Evolutionary conservation across 73 alveolate genomes (phyloP).

Genomic region (Blepharisma stoltei): DNA sequence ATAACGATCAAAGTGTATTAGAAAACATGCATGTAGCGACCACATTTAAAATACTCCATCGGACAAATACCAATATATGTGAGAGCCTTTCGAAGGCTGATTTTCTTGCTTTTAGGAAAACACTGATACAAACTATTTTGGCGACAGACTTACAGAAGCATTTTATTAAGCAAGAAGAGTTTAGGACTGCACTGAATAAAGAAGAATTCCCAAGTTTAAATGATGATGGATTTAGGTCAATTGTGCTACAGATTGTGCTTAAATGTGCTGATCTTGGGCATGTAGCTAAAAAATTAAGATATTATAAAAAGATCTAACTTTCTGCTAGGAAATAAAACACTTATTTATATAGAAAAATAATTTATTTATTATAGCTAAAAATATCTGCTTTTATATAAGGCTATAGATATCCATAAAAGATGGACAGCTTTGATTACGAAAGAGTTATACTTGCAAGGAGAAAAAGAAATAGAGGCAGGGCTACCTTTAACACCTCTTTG

Average conservation of each 20-base stretch:
- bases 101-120: not conserved
- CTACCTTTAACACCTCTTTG: slow-evolving; percentile 36
- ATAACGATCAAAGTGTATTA: slow-evolving; percentile 66
- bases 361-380: too few species aligned
- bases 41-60: slow-evolving; percentile 48
- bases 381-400: too few species aligned
- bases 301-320: too few species aligned
- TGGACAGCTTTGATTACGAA: slow-evolving; percentile 37
- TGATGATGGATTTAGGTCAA: slow-evolving; percentile 5
- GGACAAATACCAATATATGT: not conserved
- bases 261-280: slow-evolving; percentile 33
- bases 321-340: too few species aligned
- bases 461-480: slow-evolving; percentile 28
- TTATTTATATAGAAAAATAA: too few species aligned
- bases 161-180: not conserved
- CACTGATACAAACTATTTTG: not conserved
- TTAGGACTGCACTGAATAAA: not conserved
- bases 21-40: slow-evolving; percentile 68
- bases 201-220: not conserved
- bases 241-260: not conserved
- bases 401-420: slow-evolving; percentile 35
- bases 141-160: not conserved
- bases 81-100: not conserved
- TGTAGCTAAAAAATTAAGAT: slow-evolving; percentile 29
- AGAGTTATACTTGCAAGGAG: slow-evolving; percentile 40